Evolutionary conservation across 805 yeast species (phyloP).

Genomic region (Saccharomycopsis olivae): DNA sequence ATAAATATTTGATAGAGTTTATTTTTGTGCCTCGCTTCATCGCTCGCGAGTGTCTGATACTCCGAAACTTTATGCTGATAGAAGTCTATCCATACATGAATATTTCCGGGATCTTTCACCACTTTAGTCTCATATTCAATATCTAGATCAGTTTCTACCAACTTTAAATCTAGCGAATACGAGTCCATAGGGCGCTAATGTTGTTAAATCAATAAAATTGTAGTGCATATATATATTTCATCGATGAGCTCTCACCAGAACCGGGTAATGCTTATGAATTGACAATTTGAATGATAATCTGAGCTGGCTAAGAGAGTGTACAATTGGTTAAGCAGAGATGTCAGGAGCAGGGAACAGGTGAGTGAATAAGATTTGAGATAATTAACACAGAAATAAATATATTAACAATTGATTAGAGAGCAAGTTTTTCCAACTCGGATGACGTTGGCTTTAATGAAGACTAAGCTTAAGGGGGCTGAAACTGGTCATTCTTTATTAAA

Average conservation of each 20-base stretch:
- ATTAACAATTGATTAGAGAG: constrained; percentile 42
- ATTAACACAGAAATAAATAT: too few species aligned
- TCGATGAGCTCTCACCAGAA: too few species aligned
- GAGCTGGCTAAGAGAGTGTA: too few species aligned
- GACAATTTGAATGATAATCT: too few species aligned
- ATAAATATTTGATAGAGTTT: constrained; percentile 34
- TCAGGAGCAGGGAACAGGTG: constrained; percentile 53
- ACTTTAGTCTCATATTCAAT: constrained; percentile 29
- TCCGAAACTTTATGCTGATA: constrained; percentile 25
- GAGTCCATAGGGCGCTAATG: too few species aligned
- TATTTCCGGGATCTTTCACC: constrained; percentile 25
- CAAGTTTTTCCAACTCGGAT: constrained; percentile 96
- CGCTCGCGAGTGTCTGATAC: constrained; percentile 10
- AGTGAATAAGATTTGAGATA: constrained; percentile 11
- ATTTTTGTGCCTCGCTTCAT: constrained; percentile 18
- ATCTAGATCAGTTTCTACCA: constrained; percentile 23
- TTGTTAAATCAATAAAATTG: too few species aligned
- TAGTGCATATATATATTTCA: too few species aligned
- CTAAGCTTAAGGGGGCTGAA: constrained; percentile 92
- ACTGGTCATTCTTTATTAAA: constrained; percentile 90
- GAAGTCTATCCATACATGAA: constrained; percentile 38
- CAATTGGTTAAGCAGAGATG: too few species aligned
- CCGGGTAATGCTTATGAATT: too few species aligned
- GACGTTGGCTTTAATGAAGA: constrained; percentile 93
- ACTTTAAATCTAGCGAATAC: too few species aligned